Conservation (phyloP, 2,329 filamentous ascomycete genomes). For the Berkeleyomyces rouxiae region DNA sequence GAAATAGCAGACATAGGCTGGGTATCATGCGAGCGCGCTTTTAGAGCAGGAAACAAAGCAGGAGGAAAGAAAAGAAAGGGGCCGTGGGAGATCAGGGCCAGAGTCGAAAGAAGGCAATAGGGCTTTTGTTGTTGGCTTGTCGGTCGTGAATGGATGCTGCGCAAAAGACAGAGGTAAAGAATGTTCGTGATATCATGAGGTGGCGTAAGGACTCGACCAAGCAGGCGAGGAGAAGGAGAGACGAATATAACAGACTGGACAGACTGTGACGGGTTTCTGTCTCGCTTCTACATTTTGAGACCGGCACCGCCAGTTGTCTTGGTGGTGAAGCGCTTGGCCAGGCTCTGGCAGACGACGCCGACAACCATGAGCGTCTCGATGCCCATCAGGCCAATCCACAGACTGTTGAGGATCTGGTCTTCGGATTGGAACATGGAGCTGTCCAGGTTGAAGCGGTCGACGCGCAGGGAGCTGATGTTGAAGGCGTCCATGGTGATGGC, state of each 20-base stretch:
- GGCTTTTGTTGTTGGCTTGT: background rate
- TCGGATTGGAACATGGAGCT: slow-evolving; percentile 20
- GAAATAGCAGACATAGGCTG: background rate
- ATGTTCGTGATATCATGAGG: slow-evolving; percentile 1
- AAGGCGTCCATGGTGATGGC: slow-evolving; percentile 6
- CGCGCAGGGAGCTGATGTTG: slow-evolving; percentile 2
- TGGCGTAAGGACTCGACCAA: background rate
- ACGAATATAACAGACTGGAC: background rate
- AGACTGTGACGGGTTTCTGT: no score
- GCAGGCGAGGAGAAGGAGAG: background rate
- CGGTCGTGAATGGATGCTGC: background rate
- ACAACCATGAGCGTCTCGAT: slow-evolving; percentile 30
- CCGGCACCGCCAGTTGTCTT: slow-evolving; percentile 16
- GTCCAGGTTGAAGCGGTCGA: slow-evolving; percentile 8
- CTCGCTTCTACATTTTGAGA: background rate
- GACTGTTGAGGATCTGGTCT: slow-evolving; percentile 26
- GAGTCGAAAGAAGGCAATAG: background rate
- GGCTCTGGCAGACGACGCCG: slow-evolving; percentile 22
- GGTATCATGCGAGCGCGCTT: background rate
- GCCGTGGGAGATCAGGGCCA: background rate
- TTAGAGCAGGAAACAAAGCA: background rate
- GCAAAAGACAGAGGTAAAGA: background rate
- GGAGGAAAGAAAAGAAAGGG: background rate
- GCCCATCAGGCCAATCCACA: slow-evolving; percentile 31
- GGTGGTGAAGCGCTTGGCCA: slow-evolving; percentile 15